Base-by-base conservation (phyloP, 202 grass and related monocot species). In the Schoenoplectus triqueter region DNA sequence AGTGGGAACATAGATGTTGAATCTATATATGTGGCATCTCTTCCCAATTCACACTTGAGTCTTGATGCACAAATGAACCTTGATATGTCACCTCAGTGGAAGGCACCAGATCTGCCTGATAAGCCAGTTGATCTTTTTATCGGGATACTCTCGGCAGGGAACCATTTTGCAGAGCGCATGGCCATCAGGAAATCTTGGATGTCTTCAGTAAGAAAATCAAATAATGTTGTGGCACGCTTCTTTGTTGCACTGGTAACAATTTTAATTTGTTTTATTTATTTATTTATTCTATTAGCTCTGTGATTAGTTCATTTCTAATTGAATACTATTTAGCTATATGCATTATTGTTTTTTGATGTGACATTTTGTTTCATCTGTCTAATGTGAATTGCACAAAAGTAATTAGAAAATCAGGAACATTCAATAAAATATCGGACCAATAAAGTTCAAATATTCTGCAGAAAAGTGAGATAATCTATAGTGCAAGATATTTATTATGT, bases 101-200 rank as follows among this genome's bases (percentile, higher is more conserved):
- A 86, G 50, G 91, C 87, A 14, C 89, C 92, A 51, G 91, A 87
- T 14, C 80, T 95, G 44, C 89, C 91, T 79, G 88, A 84, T 56
- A 88, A 93, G 64, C 87, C 89, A 64, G 87, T 95, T 3, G 93
- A 94, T 60, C 70, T 98, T 80, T 98, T 98, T 74, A 91, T 98
- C 17, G 96, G 96, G 15, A 88, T 98, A 82, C 90, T 95, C 88
- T 98, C 93, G n/a, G 96, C 96, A 18, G 91, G 89, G 70, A 98
- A 83, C 62, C 95, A 98, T 89, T 98, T 95, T 86, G 91, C 95
- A 47, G 95, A 98, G 88, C 90, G 95, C 13, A 98, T 98, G 95
- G 92, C 95, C 51, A 87, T 95, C 59, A 90, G 95, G 40, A 98
- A 98, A 88, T 95, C 95, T 7, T 98, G 95, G 95, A 98, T 98